Conservation (phyloP, 805 yeast genomes). For the Saccharomycopsis fodiens region DNA sequence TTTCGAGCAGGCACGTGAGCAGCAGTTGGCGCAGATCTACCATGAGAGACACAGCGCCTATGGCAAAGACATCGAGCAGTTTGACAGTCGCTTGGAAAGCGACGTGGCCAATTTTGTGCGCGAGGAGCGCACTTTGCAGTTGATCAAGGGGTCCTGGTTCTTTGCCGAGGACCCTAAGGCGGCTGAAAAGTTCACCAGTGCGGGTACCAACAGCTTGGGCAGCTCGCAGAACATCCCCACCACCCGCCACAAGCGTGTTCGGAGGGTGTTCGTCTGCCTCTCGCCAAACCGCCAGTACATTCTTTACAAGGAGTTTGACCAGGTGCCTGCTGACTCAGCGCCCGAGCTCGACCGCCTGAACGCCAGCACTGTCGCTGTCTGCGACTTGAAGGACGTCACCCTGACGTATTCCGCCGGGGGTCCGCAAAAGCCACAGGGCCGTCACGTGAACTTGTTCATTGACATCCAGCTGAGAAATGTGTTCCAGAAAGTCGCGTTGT, state of each 20-base stretch:
- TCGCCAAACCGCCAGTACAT: slow-evolving; percentile 18
- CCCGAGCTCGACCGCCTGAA: slow-evolving; percentile 10
- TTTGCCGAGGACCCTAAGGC: slow-evolving; percentile 47
- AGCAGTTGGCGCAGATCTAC: slow-evolving; percentile 40
- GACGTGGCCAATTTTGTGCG: slow-evolving; percentile 67
- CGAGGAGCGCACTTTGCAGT: slow-evolving; percentile 64
- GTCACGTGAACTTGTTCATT: slow-evolving; percentile 5
- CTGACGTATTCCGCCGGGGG: background rate
- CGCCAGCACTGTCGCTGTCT: slow-evolving; percentile 6
- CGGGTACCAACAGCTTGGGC: slow-evolving; percentile 2
- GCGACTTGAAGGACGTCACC: slow-evolving; percentile 9
- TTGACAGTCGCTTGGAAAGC: slow-evolving; percentile 40
- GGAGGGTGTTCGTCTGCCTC: slow-evolving; percentile 7
- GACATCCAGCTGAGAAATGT: slow-evolving; percentile 45
- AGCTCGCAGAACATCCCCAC: slow-evolving; percentile 7
- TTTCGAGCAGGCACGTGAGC: slow-evolving; percentile 44
- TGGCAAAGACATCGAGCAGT: slow-evolving; percentile 37
- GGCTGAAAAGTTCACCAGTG: slow-evolving; percentile 19
- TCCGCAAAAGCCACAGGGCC: background rate
- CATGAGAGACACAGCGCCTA: slow-evolving; percentile 37
- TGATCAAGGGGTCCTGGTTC: slow-evolving; percentile 79
- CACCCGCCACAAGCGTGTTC: slow-evolving; percentile 7
- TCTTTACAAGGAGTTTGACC: slow-evolving; percentile 11
- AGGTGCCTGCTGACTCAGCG: background rate
- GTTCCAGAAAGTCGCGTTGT: slow-evolving; percentile 48